phyloP scores from a whole-genome alignment of 345 rosid genomes.

The Gossypium australe region DNA sequence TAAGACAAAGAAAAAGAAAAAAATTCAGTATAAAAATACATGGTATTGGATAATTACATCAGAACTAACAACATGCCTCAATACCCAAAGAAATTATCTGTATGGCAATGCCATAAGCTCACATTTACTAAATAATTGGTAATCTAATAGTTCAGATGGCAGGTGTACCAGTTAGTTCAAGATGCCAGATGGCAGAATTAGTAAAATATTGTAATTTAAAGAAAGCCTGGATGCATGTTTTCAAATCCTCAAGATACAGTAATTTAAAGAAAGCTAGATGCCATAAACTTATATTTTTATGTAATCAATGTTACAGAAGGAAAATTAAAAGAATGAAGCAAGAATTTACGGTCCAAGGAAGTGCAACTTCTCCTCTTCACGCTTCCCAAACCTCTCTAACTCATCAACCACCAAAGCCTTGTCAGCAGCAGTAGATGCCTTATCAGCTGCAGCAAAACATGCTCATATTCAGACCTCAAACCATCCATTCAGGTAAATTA shows the following conservation, averaged over 20 bases:
- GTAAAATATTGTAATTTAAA: background rate
- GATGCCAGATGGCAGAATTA: background rate
- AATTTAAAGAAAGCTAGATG: too few relatives aligned
- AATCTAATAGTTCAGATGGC: background rate
- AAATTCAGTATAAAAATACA: slow-evolving; percentile 8
- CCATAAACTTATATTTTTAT: background rate
- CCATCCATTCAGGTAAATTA: background rate
- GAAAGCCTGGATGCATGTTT: background rate
- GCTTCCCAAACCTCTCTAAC: slow-evolving; percentile 56
- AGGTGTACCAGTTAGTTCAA: background rate
- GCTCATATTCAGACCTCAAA: slow-evolving; percentile 16
- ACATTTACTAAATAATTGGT: background rate
- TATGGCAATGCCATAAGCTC: background rate
- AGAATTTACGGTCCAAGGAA: slow-evolving; percentile 79
- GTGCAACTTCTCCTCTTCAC: slow-evolving; percentile 67
- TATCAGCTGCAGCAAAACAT: slow-evolving; percentile 43
- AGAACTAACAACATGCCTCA: slow-evolving; percentile 2
- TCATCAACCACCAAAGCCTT: slow-evolving; percentile 43
- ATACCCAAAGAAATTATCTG: background rate
- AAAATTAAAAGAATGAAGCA: slow-evolving; percentile 6
- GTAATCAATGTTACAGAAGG: background rate
- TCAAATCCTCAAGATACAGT: background rate
- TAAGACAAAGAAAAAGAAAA: slow-evolving; percentile 14
- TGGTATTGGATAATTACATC: background rate
- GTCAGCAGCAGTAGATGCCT: slow-evolving; percentile 30